Conservation (phyloP, 2,329 filamentous ascomycete genomes). For the Stachybotrys elegans region DNA sequence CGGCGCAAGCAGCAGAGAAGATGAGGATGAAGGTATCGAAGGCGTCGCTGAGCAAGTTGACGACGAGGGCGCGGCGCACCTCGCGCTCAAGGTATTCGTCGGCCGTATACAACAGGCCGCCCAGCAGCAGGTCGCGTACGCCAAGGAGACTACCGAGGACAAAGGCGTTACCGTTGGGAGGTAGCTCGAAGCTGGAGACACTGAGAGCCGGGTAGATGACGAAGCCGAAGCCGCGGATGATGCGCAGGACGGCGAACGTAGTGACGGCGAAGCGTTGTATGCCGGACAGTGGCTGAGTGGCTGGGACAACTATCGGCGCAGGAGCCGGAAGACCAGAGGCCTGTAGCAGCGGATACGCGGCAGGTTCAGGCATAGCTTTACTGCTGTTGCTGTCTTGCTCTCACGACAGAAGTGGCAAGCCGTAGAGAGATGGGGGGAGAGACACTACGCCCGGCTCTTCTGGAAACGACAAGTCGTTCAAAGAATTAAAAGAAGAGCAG, state of each 20-base stretch:
- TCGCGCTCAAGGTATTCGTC: constrained; percentile 17
- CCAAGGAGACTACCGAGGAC: constrained; percentile 25
- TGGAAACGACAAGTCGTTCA: too few relatives aligned
- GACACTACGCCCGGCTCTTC: too few relatives aligned
- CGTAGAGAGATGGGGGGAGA: too few relatives aligned
- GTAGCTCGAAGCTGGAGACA: constrained; percentile 23
- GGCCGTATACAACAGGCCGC: constrained; percentile 21
- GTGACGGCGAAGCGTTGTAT: neutral
- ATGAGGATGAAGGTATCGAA: constrained; percentile 28
- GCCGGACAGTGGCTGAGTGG: neutral
- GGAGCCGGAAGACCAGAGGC: too few relatives aligned
- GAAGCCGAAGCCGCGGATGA: constrained; percentile 6
- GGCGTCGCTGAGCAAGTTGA: constrained; percentile 26
- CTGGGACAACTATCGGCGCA: too few relatives aligned
- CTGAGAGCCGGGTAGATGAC: constrained; percentile 12
- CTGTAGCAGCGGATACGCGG: too few relatives aligned
- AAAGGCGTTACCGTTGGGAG: constrained; percentile 17
- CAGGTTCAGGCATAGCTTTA: too few relatives aligned
- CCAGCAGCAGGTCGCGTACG: constrained; percentile 24
- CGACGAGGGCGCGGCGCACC: constrained; percentile 22
- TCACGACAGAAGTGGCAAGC: too few relatives aligned
- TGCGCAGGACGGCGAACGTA: constrained; percentile 1
- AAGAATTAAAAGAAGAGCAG: too few relatives aligned
- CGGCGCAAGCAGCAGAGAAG: constrained; percentile 25
- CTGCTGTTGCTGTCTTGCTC: too few relatives aligned